A percentile compares a stretch with the other conserved stretches of the same genome.
Evolutionary conservation across 1,284 basidiomycete species (phyloP).

Genomic region (Cutaneotrichosporon arboriforme): DNA sequence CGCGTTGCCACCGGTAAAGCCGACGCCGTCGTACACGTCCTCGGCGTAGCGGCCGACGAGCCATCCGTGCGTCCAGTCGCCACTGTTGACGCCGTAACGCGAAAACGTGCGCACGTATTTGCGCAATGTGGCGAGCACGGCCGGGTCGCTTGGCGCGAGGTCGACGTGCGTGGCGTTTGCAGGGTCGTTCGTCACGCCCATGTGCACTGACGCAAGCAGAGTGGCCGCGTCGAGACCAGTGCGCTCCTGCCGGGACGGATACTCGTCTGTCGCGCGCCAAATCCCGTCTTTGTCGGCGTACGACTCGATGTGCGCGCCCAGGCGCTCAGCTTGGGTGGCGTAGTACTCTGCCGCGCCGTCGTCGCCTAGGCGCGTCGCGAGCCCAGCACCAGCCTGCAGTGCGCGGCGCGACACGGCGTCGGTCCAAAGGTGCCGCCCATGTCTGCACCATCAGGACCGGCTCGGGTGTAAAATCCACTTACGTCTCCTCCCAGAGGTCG

Average conservation of each 20-base stretch:
- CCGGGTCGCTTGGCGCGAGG: conserved; percentile 22
- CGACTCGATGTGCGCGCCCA: conserved; percentile 28
- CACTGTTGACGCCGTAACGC: conserved; percentile 46
- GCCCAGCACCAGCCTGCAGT: conserved; percentile 43
- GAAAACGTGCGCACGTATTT: conserved; percentile 41
- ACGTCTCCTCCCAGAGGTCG: conserved; percentile 47
- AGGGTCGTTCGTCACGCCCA: conserved; percentile 18
- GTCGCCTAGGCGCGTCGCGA: conserved; percentile 46
- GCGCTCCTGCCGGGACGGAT: background rate
- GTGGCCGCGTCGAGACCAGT: conserved; percentile 47
- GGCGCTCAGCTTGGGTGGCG: conserved; percentile 24
- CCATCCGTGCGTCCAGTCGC: conserved; percentile 37
- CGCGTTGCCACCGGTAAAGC: conserved; percentile 44
- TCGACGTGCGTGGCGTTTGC: conserved; percentile 3
- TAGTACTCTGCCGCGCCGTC: conserved; percentile 42
- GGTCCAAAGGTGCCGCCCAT: conserved; percentile 51
- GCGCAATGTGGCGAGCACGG: conserved; percentile 42
- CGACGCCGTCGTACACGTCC: conserved; percentile 50
- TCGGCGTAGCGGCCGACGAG: conserved; percentile 50
- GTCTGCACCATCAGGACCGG: background rate
- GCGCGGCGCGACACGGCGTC: conserved; percentile 45
- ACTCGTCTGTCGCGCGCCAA: background rate
- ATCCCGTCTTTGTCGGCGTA: conserved; percentile 36
- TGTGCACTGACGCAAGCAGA: conserved; percentile 47
- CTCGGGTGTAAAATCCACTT: too few relatives aligned